Base-by-base conservation (phyloP, 2,329 filamentous ascomycete genomes). In the Cordyceps militaris region DNA sequence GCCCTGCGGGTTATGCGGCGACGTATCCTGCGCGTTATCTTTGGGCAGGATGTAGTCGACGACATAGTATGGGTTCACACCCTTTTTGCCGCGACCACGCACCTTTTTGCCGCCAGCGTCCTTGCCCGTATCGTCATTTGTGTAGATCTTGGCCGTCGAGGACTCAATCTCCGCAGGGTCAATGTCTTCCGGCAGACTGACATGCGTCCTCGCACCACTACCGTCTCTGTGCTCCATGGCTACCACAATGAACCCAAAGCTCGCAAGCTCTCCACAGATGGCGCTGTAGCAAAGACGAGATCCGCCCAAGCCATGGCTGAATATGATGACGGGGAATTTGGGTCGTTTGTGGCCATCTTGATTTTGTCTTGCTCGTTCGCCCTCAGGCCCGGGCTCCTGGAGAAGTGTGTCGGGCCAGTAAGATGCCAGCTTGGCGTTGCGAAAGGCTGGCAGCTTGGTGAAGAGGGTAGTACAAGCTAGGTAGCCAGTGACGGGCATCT, bases 141-240 rank as follows among this genome's bases (percentile, higher is more conserved):
- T 61, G 19, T 65, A 56, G 8, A 67, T 50, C 26, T 64, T 64
- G 7, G 67, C 64, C 1, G 69, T 68, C 21, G 62, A 68, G 1
- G 65, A 65, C 23, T 66, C 64, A 9, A 67, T 66, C 5, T 69
- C 65, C 6, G 66, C 66, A 1, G 72, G 66, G 32, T 71, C 69
- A 3, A 68, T 71, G 21, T 72, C 64, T 49, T 72, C 71, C 0
- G 75, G 73, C 47, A 85, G 75, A 63, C 85, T 87, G 58, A 87
- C 76, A 59, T 80, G 82, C 0, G 80, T 82, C 49, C 84, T 72
- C 4, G 84, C 82, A 3, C 82, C 83, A 57, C 80, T 83, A 1
- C 85, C 84, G 65, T 87, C 84, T 28, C 84, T 71, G 66, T 88
- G 84, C 68, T 88, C 84, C 24, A 88, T 65, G 0, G 83, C 82